Evolutionary conservation across 495 filamentous ascomycete species (phyloP).

Genomic region (Daldinia concentrica): DNA sequence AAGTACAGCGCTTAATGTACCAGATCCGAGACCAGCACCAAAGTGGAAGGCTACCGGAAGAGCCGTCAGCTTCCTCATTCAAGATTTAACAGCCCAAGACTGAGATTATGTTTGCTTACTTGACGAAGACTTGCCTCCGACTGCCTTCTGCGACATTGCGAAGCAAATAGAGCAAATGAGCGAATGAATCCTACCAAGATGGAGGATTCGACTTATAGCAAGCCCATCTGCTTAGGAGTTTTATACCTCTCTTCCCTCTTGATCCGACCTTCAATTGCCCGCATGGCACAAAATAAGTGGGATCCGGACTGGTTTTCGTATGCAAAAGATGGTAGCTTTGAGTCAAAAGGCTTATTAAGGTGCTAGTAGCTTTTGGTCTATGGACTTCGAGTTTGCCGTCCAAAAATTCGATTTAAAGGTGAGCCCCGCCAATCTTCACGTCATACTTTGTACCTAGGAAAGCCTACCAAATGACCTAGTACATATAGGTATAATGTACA

Average conservation of each 20-base stretch:
- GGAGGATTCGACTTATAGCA: slow-evolving; percentile 28
- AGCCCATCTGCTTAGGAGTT: slow-evolving; percentile 27
- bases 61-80: slow-evolving; percentile 8
- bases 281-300: slow-evolving; percentile 11
- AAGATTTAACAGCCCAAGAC: not conserved
- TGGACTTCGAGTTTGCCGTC: not conserved
- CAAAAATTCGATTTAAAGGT: not conserved
- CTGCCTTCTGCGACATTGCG: slow-evolving; percentile 42
- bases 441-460: not conserved
- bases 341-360: not conserved
- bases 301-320: not conserved
- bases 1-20: slow-evolving; percentile 84
- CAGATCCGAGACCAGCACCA: slow-evolving; percentile 85
- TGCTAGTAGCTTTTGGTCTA: not conserved
- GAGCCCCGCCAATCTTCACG: slow-evolving; percentile 5
- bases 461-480: too few relatives aligned
- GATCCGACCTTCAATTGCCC: slow-evolving; percentile 20
- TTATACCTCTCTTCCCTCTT: slow-evolving; percentile 17
- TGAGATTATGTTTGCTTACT: slow-evolving; percentile 32
- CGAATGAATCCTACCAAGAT: slow-evolving; percentile 28
- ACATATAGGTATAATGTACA: not conserved
- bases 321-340: not conserved
- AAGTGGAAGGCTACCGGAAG: slow-evolving; percentile 75
- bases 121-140: slow-evolving; percentile 39
- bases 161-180: slow-evolving; percentile 7